Evolutionary conservation across 2,329 filamentous ascomycete genomes (phyloP), one percentile per base, ranked within the genome.

Genomic region (Phyllosticta paracitricarpa): DNA sequence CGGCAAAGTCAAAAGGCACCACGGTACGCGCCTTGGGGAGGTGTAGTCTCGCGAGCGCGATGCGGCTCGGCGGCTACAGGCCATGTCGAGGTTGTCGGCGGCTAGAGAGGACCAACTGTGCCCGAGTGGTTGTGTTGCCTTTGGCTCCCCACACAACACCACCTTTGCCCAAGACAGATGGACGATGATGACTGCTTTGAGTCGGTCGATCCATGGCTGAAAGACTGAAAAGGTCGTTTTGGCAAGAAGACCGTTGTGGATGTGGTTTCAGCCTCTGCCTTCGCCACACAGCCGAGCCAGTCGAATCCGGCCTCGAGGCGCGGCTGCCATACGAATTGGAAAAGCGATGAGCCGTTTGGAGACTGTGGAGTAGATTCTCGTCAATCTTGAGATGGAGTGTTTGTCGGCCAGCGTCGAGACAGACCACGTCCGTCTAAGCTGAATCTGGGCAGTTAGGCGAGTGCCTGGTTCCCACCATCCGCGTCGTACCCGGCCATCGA

Each of bases 221-320:
- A 61, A 28, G 58, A 54, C 58, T 61, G 58, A 61, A 54, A 56
- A 53, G 26, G 54, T 10, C 24, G 51, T 53, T 30, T 4, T 48
- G 57, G 57, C 35, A 59, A 17, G 28, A 54, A 26, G 33, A 51
- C 57, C n/a, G 53, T 3, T 35, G 24, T 40, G 35, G 53, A 14
- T 2, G 33, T 17, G 52, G 58, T 59, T 55, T 59, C 57, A 52
- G 57, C 51, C 57, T 52, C 54, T 22, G 58, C 22, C 53, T 26
- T 25, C 52, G 58, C 58, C 53, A 40, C 52, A 56, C 17, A 14
- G 19, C 12, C n/a, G 58, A 30, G 25, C 58, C 54, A 61, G 58
- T 56, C 30, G 54, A 24, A 28, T 35, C 8, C 22, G 35, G 3
- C 54, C 40, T 56, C 24, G 58, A 61, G 56, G 58, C 58, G 58